Percentiles rank a stretch among this genome's conserved stretches.
phyloP scores from a whole-genome alignment of 306 rosid species.

The Gillenia trifoliata region DNA sequence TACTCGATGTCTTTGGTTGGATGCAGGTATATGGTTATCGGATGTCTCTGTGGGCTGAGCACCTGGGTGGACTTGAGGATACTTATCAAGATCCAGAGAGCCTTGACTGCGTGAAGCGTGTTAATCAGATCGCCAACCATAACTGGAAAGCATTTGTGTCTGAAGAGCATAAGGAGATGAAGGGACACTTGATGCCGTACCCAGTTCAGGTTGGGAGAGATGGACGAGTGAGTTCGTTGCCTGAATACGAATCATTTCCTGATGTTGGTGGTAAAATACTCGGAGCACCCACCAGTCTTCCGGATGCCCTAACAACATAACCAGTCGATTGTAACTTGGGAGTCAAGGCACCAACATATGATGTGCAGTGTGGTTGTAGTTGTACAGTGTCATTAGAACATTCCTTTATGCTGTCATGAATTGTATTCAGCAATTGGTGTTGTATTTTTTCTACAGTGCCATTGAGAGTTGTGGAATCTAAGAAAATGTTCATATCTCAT shows the following conservation, averaged over 20 bases:
- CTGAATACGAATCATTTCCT: slow-evolving; percentile 45
- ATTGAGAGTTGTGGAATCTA: too few species aligned
- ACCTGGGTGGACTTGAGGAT: slow-evolving; percentile 41
- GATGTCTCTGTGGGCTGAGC: slow-evolving; percentile 73
- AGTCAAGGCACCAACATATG: neutral
- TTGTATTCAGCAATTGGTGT: too few species aligned
- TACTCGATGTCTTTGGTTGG: neutral
- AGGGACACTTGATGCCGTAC: slow-evolving; percentile 59
- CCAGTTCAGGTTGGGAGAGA: slow-evolving; percentile 47
- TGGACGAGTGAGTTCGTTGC: slow-evolving; percentile 45
- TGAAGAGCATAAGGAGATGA: slow-evolving; percentile 36
- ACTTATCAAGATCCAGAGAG: slow-evolving; percentile 37
- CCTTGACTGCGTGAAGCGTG: slow-evolving; percentile 36
- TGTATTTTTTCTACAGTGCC: too few species aligned
- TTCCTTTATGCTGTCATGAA: neutral
- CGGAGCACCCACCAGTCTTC: slow-evolving; percentile 58
- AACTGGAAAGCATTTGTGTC: slow-evolving; percentile 49
- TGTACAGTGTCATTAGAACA: neutral
- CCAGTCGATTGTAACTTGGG: neutral
- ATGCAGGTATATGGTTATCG: slow-evolving; percentile 64
- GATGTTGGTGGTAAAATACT: slow-evolving; percentile 78
- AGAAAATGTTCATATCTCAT: too few species aligned
- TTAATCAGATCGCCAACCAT: slow-evolving; percentile 36
- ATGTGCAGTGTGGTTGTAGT: neutral
- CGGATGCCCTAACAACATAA: slow-evolving; percentile 56